A percentile compares a stretch with the other conserved stretches of the same genome.
Conservation (phyloP, 2,329 filamentous ascomycete genomes). For the Lasiodiplodia citricola region DNA sequence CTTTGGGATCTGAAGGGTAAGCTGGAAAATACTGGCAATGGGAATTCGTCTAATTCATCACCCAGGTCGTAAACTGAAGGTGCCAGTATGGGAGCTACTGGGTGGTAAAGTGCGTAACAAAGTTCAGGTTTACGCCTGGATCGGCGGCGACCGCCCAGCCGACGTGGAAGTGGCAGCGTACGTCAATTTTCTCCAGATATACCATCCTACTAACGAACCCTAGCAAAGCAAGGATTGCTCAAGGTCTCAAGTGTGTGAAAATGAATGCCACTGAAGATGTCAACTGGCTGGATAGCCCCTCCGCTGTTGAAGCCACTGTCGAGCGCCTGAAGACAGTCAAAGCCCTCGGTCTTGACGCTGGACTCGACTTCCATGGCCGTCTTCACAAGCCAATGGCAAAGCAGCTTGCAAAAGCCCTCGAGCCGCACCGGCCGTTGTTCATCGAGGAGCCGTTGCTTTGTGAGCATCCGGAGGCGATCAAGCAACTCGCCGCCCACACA, state of each 20-base stretch:
- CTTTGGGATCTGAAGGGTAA: constrained; percentile 30
- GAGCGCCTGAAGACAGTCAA: constrained; percentile 73
- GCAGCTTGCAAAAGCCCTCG: constrained; percentile 70
- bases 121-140: constrained; percentile 59
- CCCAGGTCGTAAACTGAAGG: constrained; percentile 14
- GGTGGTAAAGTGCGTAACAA: constrained; percentile 17
- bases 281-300: constrained; percentile 76
- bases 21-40: constrained; percentile 39
- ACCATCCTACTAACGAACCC: neutral
- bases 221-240: constrained; percentile 61
- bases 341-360: constrained; percentile 71
- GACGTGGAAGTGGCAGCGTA: constrained; percentile 70
- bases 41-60: neutral
- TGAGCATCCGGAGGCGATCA: constrained; percentile 71
- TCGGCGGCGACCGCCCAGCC: constrained; percentile 72
- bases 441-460: constrained; percentile 75
- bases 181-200: constrained; percentile 33
- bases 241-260: constrained; percentile 72
- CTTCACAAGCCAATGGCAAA: constrained; percentile 80
- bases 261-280: constrained; percentile 82
- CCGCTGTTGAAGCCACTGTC: constrained; percentile 65
- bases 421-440: constrained; percentile 73
- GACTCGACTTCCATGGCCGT: constrained; percentile 78
- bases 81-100: constrained; percentile 20
- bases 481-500: constrained; percentile 61